Evolutionary conservation across 2,329 filamentous ascomycete genomes (phyloP), one percentile per base, ranked within the genome.

Genomic region (Phyllosticta citriasiana): DNA sequence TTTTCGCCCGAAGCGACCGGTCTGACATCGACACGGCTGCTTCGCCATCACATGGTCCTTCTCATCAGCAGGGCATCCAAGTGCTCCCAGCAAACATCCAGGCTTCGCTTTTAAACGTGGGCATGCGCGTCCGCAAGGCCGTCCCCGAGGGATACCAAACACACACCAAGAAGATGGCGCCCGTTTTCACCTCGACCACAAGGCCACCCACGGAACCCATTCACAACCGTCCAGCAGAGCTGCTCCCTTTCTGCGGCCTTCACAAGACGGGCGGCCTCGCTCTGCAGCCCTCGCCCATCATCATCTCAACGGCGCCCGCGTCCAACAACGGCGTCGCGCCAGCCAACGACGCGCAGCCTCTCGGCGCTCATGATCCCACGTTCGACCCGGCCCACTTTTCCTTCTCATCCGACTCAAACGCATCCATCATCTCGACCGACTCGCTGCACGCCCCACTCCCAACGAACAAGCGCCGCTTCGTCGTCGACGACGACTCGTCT

Each of bases 131-230:
- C 57, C 88, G 93, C 71, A 97, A 97, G 77, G 89, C 89, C 10
- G 88, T 97, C 7, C 88, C 91, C 0, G 92, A 97, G 72, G 93
- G 93, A 63, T 97, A 97, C 81, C 95, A 96, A 78, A 96, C 89
- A 1, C 82, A 76, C 64, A 78, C 56, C 47, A 27, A 26, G 5
- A 53, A 14, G 16, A 7, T 12, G 35, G 22, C 55, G 3, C 26
- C 30, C 16, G 26, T 25, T 22, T 53, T 57, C 40, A 26, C 56
- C 54, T 55, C 35, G 53, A n/a, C 30, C 25, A n/a, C 30, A 25
- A 14, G n/a, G 24, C 19, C 35, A 14, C 51, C 40, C 25, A 57
- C 51, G 19, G 40, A 22, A 3, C 51, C 55, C 22, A 25, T 52
- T 25, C 16, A 12, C 60, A 35, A 25, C 47, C 55, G 73, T 58